Percentiles rank a stretch among this genome's conserved stretches.
phyloP scores from a whole-genome alignment of 2,329 filamentous ascomycete genomes.

The Paraphoma sp. region DNA sequence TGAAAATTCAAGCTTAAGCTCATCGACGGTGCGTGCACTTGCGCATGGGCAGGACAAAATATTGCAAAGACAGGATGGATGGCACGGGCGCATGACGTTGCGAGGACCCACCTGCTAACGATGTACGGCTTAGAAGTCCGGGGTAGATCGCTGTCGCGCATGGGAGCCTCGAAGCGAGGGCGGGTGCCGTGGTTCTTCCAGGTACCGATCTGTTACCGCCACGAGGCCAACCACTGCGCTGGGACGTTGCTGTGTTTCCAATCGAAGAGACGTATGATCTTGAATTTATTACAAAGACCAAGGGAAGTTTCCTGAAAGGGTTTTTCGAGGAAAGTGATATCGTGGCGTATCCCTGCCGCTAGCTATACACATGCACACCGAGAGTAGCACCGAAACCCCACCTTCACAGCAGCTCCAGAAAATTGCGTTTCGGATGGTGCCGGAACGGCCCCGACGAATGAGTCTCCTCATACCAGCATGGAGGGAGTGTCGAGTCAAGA shows the following conservation, averaged over 20 bases:
- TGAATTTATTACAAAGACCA: neutral
- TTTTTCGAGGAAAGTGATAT: no score
- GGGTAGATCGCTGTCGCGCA: constrained; percentile 14
- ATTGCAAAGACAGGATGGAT: neutral
- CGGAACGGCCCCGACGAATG: no score
- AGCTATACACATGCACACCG: neutral
- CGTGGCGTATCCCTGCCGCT: neutral
- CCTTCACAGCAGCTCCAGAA: neutral
- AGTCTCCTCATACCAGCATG: no score
- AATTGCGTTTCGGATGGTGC: no score
- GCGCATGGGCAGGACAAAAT: neutral
- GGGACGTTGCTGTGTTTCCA: neutral
- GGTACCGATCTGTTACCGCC: neutral
- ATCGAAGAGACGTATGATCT: neutral
- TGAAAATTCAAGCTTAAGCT: constrained; percentile 4
- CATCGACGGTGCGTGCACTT: constrained; percentile 8
- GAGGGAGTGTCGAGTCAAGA: no score
- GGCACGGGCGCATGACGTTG: constrained; percentile 14
- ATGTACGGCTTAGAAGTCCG: constrained; percentile 12
- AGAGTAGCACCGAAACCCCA: neutral
- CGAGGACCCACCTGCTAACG: constrained; percentile 15
- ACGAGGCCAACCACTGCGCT: no score
- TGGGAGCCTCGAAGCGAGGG: neutral
- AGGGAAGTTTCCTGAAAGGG: no score
- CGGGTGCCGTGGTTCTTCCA: neutral